A percentile compares a stretch with the other conserved stretches of the same genome.
phyloP scores from a whole-genome alignment of 2,329 filamentous ascomycete genomes.

The Penicillium sclerotigenum region DNA sequence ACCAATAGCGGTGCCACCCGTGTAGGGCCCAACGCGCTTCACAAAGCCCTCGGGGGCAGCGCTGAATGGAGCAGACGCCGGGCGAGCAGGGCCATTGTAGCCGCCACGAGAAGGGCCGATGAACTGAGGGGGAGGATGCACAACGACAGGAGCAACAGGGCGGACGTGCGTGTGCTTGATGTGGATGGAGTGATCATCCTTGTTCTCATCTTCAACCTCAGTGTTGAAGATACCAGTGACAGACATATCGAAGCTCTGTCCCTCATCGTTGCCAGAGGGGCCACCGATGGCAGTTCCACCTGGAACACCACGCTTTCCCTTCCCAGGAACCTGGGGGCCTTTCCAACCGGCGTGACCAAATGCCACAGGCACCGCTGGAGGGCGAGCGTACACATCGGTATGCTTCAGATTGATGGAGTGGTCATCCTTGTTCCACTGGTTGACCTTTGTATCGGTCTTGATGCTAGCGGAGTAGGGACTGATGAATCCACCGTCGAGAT shows the following conservation, averaged over 20 bases:
- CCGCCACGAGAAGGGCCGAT: background rate
- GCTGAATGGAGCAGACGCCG: constrained; percentile 3
- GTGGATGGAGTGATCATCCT: constrained; percentile 21
- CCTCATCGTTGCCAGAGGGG: constrained; percentile 25
- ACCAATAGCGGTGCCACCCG: constrained; percentile 18
- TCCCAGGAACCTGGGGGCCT: constrained; percentile 7
- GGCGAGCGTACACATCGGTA: constrained; percentile 11
- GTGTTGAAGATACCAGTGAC: constrained; percentile 20
- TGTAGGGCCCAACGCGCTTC: constrained; percentile 12
- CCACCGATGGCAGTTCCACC: constrained; percentile 21
- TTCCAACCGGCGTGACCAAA: background rate
- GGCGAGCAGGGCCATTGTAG: background rate
- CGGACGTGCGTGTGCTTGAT: constrained; percentile 19
- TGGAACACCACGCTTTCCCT: constrained; percentile 15
- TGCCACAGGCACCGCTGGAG: background rate
- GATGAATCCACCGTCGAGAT: constrained; percentile 16
- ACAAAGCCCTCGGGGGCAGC: background rate
- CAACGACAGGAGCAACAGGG: background rate
- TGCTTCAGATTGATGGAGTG: constrained; percentile 23
- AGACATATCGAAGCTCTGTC: constrained; percentile 23
- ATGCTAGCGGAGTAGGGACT: constrained; percentile 11
- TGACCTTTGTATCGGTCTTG: constrained; percentile 14
- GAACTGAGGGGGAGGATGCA: constrained; percentile 2
- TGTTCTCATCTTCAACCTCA: constrained; percentile 14
- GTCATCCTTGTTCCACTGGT: constrained; percentile 21